These are phyloP conservation scores for Caryopteris hybrid DNA, from an alignment of 305 asterid genomes.

Conservation along the genomic window DNA sequence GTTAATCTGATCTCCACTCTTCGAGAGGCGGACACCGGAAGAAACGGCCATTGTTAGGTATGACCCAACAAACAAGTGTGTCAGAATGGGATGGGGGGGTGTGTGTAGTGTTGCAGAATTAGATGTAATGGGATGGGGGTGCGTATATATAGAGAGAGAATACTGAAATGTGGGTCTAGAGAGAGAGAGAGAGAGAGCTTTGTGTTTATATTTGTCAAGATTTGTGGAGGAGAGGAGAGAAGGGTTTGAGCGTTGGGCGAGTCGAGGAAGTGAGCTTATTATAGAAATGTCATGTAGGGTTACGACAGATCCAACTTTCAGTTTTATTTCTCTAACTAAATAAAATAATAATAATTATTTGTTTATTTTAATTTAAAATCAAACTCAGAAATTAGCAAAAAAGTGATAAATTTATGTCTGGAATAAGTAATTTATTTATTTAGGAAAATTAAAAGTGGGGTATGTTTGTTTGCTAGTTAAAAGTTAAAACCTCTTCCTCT, in stretches of 20 bases:
- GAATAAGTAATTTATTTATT: no score
- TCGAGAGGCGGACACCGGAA: conserved; percentile 25
- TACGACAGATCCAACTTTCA: conserved; percentile 3
- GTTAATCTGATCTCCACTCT: conserved; percentile 7
- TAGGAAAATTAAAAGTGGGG: no score
- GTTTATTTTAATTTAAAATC: no score
- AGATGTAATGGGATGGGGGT: not conserved
- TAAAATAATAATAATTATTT: no score
- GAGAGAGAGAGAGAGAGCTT: not conserved
- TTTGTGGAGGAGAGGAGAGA: conserved; percentile 18
- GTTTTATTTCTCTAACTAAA: no score
- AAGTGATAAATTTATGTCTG: no score
- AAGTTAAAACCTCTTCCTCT: no score
- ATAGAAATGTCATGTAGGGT: conserved; percentile 6
- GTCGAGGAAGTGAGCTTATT: not conserved
- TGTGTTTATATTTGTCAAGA: not conserved
- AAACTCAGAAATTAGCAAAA: no score
- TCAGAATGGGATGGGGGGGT: not conserved
- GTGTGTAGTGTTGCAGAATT: not conserved
- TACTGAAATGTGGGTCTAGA: not conserved
- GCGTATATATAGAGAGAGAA: not conserved
- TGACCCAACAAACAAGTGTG: not conserved
- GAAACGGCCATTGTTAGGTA: conserved; percentile 30
- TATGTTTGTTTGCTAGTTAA: no score
- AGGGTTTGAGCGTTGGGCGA: no score